Conservation (phyloP, 1,284 basidiomycete species). For the Butyriboletus appendiculatus region DNA sequence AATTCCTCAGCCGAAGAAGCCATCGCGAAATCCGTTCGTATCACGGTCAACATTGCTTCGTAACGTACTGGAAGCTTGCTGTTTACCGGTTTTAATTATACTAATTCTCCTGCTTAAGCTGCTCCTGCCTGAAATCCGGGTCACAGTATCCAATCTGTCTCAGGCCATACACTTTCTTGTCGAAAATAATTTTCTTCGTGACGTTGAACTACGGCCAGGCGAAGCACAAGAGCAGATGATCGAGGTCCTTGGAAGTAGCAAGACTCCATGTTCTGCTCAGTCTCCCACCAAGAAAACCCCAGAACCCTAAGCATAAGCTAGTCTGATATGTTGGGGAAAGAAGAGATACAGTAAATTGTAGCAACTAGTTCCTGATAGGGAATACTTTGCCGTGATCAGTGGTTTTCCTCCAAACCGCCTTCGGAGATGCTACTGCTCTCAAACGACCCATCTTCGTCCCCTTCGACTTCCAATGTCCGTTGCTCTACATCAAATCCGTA, state of each 20-base stretch:
- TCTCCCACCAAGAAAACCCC: background rate
- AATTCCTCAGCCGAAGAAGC: conserved; percentile 51
- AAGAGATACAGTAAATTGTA: background rate
- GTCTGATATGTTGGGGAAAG: conserved; percentile 4
- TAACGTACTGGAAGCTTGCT: conserved; percentile 49
- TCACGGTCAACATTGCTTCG: conserved; percentile 69
- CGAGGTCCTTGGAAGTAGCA: conserved; percentile 49
- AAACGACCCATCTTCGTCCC: conserved; percentile 43
- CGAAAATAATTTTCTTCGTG: conserved; percentile 86
- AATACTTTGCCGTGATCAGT: conserved; percentile 5
- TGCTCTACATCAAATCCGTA: conserved; percentile 82
- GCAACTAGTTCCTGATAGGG: background rate
- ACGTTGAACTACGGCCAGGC: conserved; percentile 83
- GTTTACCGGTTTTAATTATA: background rate
- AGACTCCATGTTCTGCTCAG: conserved; percentile 1
- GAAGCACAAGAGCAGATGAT: conserved; percentile 73
- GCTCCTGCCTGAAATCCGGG: conserved; percentile 85
- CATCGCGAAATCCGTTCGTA: conserved; percentile 66
- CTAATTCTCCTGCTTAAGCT: conserved; percentile 48
- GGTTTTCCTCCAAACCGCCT: conserved; percentile 20
- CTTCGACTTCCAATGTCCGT: conserved; percentile 68
- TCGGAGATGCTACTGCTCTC: conserved; percentile 38
- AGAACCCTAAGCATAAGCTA: background rate
- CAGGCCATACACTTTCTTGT: conserved; percentile 94
- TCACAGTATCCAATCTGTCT: conserved; percentile 90